Percentiles rank a stretch among this genome's conserved stretches.
These are phyloP conservation scores for Pogostemon cablin DNA, from an alignment of 257 asterid species.

Conservation along the genomic window DNA sequence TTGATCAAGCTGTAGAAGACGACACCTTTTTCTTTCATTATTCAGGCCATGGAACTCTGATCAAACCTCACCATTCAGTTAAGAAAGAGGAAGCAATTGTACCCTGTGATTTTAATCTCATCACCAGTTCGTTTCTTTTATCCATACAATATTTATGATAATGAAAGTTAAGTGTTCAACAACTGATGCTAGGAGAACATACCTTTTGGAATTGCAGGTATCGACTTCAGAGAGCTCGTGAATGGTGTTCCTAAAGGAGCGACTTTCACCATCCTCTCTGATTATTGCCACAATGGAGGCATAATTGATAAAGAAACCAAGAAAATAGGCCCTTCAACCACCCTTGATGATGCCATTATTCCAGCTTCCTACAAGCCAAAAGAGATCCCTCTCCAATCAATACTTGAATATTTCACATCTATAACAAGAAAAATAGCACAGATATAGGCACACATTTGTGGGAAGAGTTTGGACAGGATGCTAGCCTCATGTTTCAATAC, in stretches of 20 bases:
- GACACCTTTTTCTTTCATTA: constrained; percentile 72
- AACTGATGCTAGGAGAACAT: not conserved
- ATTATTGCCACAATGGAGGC: constrained; percentile 92
- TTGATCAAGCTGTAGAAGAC: constrained; percentile 55
- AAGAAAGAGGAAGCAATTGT: constrained; percentile 71
- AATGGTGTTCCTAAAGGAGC: constrained; percentile 72
- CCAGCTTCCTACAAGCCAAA: constrained; percentile 42
- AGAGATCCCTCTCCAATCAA: constrained; percentile 52
- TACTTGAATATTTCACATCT: constrained; percentile 54
- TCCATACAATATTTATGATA: not conserved
- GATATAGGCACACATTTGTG: constrained; percentile 60
- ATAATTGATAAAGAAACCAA: constrained; percentile 88
- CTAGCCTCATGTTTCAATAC: constrained; percentile 58
- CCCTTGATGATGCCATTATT: not conserved
- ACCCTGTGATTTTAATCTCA: constrained; percentile 76
- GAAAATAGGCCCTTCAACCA: constrained; percentile 66
- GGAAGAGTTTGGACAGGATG: constrained; percentile 61
- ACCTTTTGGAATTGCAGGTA: constrained; percentile 41
- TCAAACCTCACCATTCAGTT: constrained; percentile 39
- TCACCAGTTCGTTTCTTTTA: constrained; percentile 56
- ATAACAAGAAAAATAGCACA: constrained; percentile 51
- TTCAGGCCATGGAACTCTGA: constrained; percentile 76
- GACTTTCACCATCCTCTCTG: constrained; percentile 79
- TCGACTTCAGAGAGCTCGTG: constrained; percentile 75
- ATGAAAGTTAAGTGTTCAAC: not conserved